Evolutionary conservation across 176 grass and related monocot genomes (phyloP), one percentile per base, ranked within the genome.

Genomic region (Leersia perrieri): DNA sequence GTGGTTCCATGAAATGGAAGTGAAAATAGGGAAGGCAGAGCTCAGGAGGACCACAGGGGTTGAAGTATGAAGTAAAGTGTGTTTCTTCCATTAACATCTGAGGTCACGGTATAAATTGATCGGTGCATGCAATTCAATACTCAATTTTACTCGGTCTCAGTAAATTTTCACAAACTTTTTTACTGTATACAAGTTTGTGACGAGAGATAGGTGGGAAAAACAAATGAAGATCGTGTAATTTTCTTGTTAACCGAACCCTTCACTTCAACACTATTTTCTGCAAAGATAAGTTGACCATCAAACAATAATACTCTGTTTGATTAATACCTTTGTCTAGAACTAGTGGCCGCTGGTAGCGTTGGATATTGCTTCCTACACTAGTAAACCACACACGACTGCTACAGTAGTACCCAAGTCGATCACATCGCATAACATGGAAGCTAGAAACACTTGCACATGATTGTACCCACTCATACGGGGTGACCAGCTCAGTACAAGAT

Each of bases 391-490:
- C 53, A 58, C 5, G 20, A 58, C 22, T 58, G n/a, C 32, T 60
- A 23, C 36, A 32, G 15, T 18, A 53, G 11, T 36, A 74, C 66
- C 22, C 18, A 55, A 55, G 30, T 66, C 38, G 70, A 11, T 25
- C 84, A n/a, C 20, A 32, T 80, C 84, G 30, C 8, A 58, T 75
- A 60, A 7, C 71, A 42, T 61, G 71, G 63, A 81, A 33, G 66
- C 25, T 71, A 32, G 39, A 63, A 63, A 76, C 85, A 87, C 51
- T 70, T 5, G 36, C 85, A 70, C 64, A 38, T 87, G 76, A 55
- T 78, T 5, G 31, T 76, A 63, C 68, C 49, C 34, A 41, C 5
- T 38, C 9, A 42, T 60, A 47, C 34, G 29, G 25, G 65, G 51
- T 32, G 51, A 61, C 27, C 34, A 81, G 66, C 66, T 71, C 79